A percentile compares a stretch with the other conserved stretches of the same genome.
phyloP scores from a whole-genome alignment of 2,329 filamentous ascomycete genomes.

The Dactylella cylindrospora region DNA sequence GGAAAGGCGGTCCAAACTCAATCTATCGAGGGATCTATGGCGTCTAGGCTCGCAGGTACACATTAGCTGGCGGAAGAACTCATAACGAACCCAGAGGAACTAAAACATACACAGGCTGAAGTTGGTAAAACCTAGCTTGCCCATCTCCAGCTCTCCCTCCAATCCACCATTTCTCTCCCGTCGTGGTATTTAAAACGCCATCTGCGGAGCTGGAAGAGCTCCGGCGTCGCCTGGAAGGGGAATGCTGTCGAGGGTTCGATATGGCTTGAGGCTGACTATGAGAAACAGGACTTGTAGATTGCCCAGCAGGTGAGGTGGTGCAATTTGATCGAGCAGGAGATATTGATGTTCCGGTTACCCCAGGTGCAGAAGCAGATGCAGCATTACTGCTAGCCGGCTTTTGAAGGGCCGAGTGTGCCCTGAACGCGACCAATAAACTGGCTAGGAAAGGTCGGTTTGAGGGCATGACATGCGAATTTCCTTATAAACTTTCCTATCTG shows the following conservation, averaged over 20 bases:
- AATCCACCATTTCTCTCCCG: conserved; percentile 50
- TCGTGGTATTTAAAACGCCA: conserved; percentile 46
- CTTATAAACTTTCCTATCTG: no score
- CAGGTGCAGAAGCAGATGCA: conserved; percentile 33
- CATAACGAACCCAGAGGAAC: neutral
- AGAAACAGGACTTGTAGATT: conserved; percentile 26
- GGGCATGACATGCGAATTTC: conserved; percentile 56
- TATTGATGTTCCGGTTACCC: conserved; percentile 46
- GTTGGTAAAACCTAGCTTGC: conserved; percentile 49
- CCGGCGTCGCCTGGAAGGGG: conserved; percentile 44
- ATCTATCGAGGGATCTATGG: conserved; percentile 48
- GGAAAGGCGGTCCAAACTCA: conserved; percentile 48
- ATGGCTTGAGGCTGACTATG: conserved; percentile 46
- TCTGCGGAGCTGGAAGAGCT: conserved; percentile 48
- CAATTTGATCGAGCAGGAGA: conserved; percentile 37
- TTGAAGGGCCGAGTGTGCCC: conserved; percentile 63
- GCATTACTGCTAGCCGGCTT: conserved; percentile 55
- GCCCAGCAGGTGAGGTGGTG: conserved; percentile 22
- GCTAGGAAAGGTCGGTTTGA: conserved; percentile 68
- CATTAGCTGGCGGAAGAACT: conserved; percentile 9
- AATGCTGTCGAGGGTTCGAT: conserved; percentile 40
- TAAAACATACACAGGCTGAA: conserved; percentile 49
- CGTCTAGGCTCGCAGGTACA: conserved; percentile 40
- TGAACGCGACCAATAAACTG: conserved; percentile 68
- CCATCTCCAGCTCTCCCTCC: conserved; percentile 49